Evolutionary conservation across 345 rosid genomes (phyloP), one percentile per base, ranked within the genome.

Genomic region (Firmiana major): DNA sequence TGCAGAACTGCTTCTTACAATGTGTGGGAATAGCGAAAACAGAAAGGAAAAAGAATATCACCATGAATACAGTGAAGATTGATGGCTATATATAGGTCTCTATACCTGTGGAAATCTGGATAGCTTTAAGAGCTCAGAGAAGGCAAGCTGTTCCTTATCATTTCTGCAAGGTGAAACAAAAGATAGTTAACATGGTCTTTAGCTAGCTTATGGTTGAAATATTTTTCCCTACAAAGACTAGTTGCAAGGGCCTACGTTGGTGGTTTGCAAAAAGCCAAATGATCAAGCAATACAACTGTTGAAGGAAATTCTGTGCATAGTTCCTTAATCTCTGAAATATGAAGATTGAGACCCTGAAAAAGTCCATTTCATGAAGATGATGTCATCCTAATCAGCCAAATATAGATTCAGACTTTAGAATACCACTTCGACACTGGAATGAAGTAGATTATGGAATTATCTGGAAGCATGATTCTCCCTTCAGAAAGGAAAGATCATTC

Each of bases 241-340:
- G 45, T 49, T 9, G 64, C 26, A 75, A 77, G 54, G 69, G 53
- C 93, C 88, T 74, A 93, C 93, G n/a, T 74, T 76, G 92, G 93
- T 38, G 90, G 92, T 85, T 84, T 93, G 93, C 98, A 93, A 85
- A 95, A 95, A 84, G 91, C 96, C 62, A 94, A 82, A 79, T 95
- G 97, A 87, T 95, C 98, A 31, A 95, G 88, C 73, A 95, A 72
- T 49, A 89, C 96, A 62, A 36, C 71, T 6, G 99, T 95, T 34
- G 89, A 85, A 78, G 97, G 97, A 81, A 86, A 95, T 81, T 93
- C 92, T 0, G 85, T 78, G 85, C 98, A 95, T 46, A 95, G 83
- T 74, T 89, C 92, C 86, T 88, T 88, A 55, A 95, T 91, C 77
- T 95, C 99, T 45, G 87, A 77, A 76, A 91, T 84, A 79, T 93